Evolutionary conservation across 768 basidiomycete genomes (phyloP), one percentile per base, ranked within the genome.

Genomic region (Russula lepida): DNA sequence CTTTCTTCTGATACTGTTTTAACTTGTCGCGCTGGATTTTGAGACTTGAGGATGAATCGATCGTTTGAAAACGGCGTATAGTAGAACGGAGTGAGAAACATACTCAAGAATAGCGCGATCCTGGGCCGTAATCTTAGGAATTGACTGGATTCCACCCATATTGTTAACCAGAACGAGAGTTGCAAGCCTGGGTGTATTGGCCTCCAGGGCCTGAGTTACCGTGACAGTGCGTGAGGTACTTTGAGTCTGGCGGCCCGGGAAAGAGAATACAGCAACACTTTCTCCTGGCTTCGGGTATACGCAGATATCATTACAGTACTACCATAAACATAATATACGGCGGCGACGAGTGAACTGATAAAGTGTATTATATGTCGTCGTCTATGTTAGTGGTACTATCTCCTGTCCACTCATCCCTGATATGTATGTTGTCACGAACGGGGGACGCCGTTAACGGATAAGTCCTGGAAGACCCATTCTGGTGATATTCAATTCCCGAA

Each of bases 1-100:
- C 95, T 81, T 88, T 88, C 78, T 86, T 92, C 81, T 95, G 97
- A 70, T 98, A 99, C 71, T 95, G 91, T 71, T 83, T 88, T 63
- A 99, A 76, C 73, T 95, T 98, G 75, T 99, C 97, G 35, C 97
- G 81, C 72, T 99, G 97, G 49, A 97, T 73, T 74, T 99, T 98
- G 66, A 99, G 81, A 71, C 95, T 98, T 58, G 35, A 19, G 25
- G 47, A 1, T 25, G 70, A 54, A 56, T 60, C 67, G 53, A 58
- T 63, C 68, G 54, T 56, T 28, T 71, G 56, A 65, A 62, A 63
- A 51, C 41, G 53, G 56, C 54, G 67, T 50, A 11, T 60, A 54
- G 41, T 49, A 15, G 52, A 59, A 57, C 25, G 21, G 28, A 80
- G 32, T 33, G 27, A 23, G 44, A 27, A 25, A 35, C 90, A 71